Evolutionary conservation across 768 basidiomycete genomes (phyloP).

Genomic region (Cytidiella melzeri): DNA sequence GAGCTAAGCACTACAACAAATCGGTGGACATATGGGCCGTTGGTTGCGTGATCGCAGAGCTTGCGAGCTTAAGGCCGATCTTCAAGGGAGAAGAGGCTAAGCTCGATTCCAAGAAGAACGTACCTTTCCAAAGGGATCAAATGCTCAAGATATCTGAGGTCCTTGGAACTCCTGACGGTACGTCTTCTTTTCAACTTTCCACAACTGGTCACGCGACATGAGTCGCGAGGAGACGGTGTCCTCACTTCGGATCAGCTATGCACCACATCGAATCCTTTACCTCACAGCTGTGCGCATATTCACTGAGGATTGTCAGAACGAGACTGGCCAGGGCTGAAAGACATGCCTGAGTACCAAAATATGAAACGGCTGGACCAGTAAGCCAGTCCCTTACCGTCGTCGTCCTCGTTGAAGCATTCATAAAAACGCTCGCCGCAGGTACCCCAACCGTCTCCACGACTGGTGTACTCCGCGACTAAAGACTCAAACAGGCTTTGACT

Average conservation of each 20-base stretch:
- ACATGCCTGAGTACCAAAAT: slow-evolving; percentile 86
- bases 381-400: slow-evolving; percentile 21
- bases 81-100: slow-evolving; percentile 99
- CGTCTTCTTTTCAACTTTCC: slow-evolving; percentile 19
- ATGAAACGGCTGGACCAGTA: slow-evolving; percentile 76
- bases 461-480: slow-evolving; percentile 73
- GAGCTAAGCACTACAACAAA: slow-evolving; percentile 96
- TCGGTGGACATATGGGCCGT: slow-evolving; percentile 97
- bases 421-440: slow-evolving; percentile 32
- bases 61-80: slow-evolving; percentile 89
- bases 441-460: slow-evolving; percentile 52
- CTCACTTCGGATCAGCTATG: no score
- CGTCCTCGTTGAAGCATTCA: neutral
- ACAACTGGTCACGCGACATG: no score
- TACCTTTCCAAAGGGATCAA: slow-evolving; percentile 96
- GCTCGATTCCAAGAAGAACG: slow-evolving; percentile 92
- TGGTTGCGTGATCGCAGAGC: slow-evolving; percentile 95
- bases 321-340: slow-evolving; percentile 79
- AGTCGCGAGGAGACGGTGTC: neutral
- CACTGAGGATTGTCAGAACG: slow-evolving; percentile 43
- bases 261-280: no score
- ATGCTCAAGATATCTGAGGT: slow-evolving; percentile 95
- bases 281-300: neutral
- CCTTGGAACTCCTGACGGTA: slow-evolving; percentile 82
- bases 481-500: slow-evolving; percentile 63